A percentile compares a stretch with the other conserved stretches of the same genome.
Conservation (phyloP, 371 early-diverging fungal species). For the Mortierella sp. region DNA sequence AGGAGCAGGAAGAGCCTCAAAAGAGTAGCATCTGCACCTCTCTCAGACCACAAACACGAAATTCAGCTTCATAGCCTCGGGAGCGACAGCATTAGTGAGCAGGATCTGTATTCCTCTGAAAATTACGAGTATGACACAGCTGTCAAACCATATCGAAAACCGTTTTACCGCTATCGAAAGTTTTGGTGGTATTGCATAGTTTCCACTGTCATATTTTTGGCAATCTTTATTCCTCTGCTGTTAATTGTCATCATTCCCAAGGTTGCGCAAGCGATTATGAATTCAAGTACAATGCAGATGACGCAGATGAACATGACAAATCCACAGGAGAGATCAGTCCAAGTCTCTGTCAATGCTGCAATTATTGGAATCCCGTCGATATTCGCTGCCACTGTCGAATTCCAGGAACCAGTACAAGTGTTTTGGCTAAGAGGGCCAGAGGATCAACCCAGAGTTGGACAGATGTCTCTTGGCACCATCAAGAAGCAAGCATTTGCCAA, state of each 20-base stretch:
- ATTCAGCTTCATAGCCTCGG: neutral
- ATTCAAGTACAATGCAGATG: slow-evolving; percentile 36
- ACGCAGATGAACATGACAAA: slow-evolving; percentile 37
- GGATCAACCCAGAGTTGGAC: slow-evolving; percentile 23
- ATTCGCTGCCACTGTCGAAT: slow-evolving; percentile 42
- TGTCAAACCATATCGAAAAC: slow-evolving; percentile 19
- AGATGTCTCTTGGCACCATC: slow-evolving; percentile 28
- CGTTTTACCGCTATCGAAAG: slow-evolving; percentile 32
- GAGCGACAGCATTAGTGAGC: neutral
- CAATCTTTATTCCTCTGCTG: slow-evolving; percentile 32
- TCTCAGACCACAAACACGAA: neutral
- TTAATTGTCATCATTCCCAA: slow-evolving; percentile 42
- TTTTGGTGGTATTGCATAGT: slow-evolving; percentile 33
- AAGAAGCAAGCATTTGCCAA: slow-evolving; percentile 33
- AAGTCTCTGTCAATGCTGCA: slow-evolving; percentile 40
- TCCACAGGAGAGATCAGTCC: slow-evolving; percentile 25
- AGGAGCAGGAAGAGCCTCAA: slow-evolving; percentile 4
- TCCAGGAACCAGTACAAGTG: slow-evolving; percentile 31
- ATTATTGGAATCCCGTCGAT: slow-evolving; percentile 42
- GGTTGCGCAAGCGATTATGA: slow-evolving; percentile 40
- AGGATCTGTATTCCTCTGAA: slow-evolving; percentile 15
- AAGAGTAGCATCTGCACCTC: neutral
- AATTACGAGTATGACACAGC: slow-evolving; percentile 29
- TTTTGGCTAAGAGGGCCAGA: slow-evolving; percentile 22
- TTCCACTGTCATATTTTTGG: slow-evolving; percentile 22